These are phyloP conservation scores for Orbilia blumenaviensis DNA, from an alignment of 2,329 filamentous ascomycete genomes.

Conservation along the genomic window DNA sequence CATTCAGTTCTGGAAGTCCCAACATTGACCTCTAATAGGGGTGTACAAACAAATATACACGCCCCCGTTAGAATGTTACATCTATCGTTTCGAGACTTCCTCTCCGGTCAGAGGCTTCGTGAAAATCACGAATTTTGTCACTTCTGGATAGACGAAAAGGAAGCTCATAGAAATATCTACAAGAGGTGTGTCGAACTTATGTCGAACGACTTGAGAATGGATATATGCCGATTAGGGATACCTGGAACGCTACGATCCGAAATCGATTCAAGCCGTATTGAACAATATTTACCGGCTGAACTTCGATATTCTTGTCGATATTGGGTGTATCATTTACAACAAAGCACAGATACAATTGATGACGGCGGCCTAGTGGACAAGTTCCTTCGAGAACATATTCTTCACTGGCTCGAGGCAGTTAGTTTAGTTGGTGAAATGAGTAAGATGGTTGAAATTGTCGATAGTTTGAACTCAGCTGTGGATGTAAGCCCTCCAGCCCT, in stretches of 20 bases:
- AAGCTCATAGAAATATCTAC: not conserved
- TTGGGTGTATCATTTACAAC: constrained; percentile 59
- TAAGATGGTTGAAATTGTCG: constrained; percentile 47
- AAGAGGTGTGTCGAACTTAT: not conserved
- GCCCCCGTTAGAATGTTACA: constrained; percentile 27
- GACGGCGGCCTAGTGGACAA: constrained; percentile 57
- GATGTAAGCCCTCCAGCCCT: too few species aligned
- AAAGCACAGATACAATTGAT: constrained; percentile 55
- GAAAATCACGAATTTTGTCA: not conserved
- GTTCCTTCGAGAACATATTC: constrained; percentile 59
- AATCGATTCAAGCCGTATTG: constrained; percentile 53
- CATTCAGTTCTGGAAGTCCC: constrained; percentile 25
- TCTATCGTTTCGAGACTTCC: constrained; percentile 45
- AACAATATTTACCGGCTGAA: constrained; percentile 59
- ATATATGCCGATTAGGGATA: constrained; percentile 57
- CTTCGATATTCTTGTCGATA: constrained; percentile 61
- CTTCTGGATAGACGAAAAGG: constrained; percentile 9
- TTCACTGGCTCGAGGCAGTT: constrained; percentile 61
- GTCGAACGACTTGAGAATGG: constrained; percentile 54
- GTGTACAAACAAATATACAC: not conserved
- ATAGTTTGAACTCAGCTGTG: not conserved
- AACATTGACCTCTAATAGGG: not conserved
- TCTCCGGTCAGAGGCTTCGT: not conserved
- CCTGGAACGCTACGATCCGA: constrained; percentile 52
- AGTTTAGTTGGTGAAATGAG: constrained; percentile 58